These are phyloP conservation scores for Psidium guajava DNA, from an alignment of 345 rosid genomes.

Conservation along the genomic window DNA sequence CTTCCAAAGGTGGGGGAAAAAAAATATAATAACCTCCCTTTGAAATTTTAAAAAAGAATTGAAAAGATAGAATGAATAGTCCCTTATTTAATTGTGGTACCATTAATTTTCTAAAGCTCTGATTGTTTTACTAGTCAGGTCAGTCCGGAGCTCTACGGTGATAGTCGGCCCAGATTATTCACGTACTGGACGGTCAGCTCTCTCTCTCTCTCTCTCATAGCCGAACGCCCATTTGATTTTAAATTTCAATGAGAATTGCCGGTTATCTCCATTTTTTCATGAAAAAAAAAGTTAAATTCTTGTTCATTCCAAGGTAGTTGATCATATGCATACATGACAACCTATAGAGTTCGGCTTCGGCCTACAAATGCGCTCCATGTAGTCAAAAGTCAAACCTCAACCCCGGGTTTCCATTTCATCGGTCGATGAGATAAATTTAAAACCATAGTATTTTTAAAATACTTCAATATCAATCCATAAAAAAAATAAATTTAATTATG, in stretches of 20 bases:
- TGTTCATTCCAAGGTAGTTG: neutral
- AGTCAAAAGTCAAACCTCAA: neutral
- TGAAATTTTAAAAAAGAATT: neutral
- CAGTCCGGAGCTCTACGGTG: slow-evolving; percentile 99
- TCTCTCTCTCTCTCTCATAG: neutral
- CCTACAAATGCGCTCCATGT: neutral
- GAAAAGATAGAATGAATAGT: neutral
- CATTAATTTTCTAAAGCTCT: slow-evolving; percentile 29
- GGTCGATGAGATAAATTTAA: neutral
- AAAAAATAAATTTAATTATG: neutral
- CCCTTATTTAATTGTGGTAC: neutral
- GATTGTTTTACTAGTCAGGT: slow-evolving; percentile 94
- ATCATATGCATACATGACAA: neutral
- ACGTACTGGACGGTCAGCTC: slow-evolving; percentile 92
- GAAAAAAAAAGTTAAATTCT: neutral
- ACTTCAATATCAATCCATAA: too few relatives aligned
- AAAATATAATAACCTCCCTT: too few relatives aligned
- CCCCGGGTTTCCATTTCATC: neutral
- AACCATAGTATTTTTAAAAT: neutral
- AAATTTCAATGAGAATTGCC: neutral
- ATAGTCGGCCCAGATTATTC: slow-evolving; percentile 87
- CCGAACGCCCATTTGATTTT: neutral
- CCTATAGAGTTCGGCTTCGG: neutral
- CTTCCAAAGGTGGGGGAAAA: neutral
- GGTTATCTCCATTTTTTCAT: neutral